These are phyloP conservation scores for Pseudotsuga menziesii DNA, from an alignment of 75 land plant genomes.

Conservation along the genomic window DNA sequence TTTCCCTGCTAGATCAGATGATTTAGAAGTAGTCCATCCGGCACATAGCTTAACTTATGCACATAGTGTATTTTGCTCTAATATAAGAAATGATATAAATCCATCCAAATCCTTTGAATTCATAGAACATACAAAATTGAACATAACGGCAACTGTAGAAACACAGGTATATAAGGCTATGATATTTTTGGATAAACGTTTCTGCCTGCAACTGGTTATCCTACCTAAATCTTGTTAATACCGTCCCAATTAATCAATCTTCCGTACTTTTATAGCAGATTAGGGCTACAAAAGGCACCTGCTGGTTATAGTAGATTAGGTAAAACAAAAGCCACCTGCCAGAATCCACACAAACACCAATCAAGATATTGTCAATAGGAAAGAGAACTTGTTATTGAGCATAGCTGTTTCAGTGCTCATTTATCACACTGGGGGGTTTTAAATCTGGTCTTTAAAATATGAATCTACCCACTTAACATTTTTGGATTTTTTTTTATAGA, in stretches of 20 bases:
- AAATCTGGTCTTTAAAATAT: not conserved
- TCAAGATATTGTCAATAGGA: not conserved
- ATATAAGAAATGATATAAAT: not conserved
- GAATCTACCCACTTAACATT: too few species aligned
- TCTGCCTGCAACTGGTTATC: not conserved
- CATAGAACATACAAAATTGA: too few species aligned
- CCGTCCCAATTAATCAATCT: not conserved
- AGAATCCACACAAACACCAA: not conserved
- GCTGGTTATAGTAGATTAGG: too few species aligned
- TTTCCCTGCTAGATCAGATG: too few species aligned
- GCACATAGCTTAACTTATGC: too few species aligned
- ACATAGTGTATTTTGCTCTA: too few species aligned
- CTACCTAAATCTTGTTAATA: not conserved
- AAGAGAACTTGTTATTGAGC: not conserved
- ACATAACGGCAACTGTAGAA: not conserved
- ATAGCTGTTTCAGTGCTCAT: not conserved
- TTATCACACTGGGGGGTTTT: not conserved
- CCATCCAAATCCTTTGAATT: not conserved
- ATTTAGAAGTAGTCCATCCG: too few species aligned
- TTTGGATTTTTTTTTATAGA: not conserved
- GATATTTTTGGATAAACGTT: not conserved
- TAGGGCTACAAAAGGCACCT: not conserved
- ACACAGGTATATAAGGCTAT: not conserved
- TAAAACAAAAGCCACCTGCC: not conserved
- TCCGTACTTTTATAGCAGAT: not conserved